These are phyloP conservation scores for Carpinus fangiana DNA, from an alignment of 306 rosid species.

Conservation along the genomic window DNA sequence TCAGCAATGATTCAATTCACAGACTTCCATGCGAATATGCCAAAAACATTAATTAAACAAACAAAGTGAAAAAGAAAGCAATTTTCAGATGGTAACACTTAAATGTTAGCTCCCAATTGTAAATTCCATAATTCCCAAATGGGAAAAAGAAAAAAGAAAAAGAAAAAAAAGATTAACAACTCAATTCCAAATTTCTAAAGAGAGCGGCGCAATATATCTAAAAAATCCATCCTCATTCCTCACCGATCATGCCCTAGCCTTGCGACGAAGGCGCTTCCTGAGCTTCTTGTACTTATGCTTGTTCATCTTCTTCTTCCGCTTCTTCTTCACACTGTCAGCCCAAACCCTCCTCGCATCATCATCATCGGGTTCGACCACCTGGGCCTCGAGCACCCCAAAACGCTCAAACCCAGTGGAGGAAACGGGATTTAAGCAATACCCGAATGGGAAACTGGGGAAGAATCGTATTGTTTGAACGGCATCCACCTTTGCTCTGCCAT, in stretches of 20 bases:
- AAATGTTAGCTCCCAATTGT: neutral
- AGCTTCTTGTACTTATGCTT: conserved; percentile 52
- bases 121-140: conserved; percentile 5
- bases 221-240: neutral
- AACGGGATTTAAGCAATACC: conserved; percentile 33
- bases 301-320: conserved; percentile 59
- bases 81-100: neutral
- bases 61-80: neutral
- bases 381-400: conserved; percentile 14
- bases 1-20: neutral
- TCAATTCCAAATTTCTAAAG: conserved; percentile 10
- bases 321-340: conserved; percentile 62
- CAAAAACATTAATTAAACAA: neutral
- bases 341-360: conserved; percentile 31
- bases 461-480: conserved; percentile 13
- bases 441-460: conserved; percentile 43
- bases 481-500: conserved; percentile 5
- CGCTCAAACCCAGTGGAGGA: conserved; percentile 19
- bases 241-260: conserved; percentile 27
- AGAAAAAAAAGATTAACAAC: neutral
- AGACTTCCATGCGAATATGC: neutral
- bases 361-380: conserved; percentile 20
- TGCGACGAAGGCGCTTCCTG: conserved; percentile 51
- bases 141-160: no score
- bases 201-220: conserved; percentile 9